Conservation (phyloP, 2,329 filamentous ascomycete genomes). For the Colletotrichum zoysiae region DNA sequence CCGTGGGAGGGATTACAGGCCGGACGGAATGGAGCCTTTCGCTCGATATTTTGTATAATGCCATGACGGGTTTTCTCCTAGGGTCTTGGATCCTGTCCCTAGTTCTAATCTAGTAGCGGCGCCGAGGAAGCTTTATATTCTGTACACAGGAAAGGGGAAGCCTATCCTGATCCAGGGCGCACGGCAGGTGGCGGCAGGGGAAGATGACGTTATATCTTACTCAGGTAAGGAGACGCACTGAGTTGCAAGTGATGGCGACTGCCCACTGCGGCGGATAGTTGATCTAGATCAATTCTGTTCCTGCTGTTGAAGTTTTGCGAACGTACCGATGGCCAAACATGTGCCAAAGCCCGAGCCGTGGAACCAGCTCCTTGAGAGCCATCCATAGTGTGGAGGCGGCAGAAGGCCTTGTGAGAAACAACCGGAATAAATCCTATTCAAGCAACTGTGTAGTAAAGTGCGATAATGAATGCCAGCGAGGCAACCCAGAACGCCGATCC, state of each 20-base stretch:
- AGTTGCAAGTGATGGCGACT: not conserved
- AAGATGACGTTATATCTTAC: not conserved
- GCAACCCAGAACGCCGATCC: conserved; percentile 1
- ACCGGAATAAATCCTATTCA: too few relatives aligned
- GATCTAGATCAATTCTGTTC: not conserved
- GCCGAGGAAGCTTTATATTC: not conserved
- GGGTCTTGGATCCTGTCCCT: conserved; percentile 1
- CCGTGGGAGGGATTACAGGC: not conserved
- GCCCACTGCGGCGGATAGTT: not conserved
- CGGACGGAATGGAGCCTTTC: not conserved
- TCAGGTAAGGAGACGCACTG: not conserved
- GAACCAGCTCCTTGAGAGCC: not conserved
- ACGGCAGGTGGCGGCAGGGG: not conserved
- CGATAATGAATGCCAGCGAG: not conserved
- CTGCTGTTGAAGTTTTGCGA: too few relatives aligned
- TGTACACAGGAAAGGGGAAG: not conserved
- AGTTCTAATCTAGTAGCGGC: conserved; percentile 6
- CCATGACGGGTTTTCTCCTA: not conserved
- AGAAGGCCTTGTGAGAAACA: not conserved
- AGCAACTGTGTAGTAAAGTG: not conserved
- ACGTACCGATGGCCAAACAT: too few relatives aligned
- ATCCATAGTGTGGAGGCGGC: too few relatives aligned
- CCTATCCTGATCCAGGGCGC: not conserved
- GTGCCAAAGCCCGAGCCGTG: not conserved
- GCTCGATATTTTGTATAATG: conserved; percentile 7